A percentile compares a stretch with the other conserved stretches of the same genome.
These are phyloP conservation scores for Acanthamoeba lenticulata DNA, from an alignment of 208 protist species.

Conservation along the genomic window DNA sequence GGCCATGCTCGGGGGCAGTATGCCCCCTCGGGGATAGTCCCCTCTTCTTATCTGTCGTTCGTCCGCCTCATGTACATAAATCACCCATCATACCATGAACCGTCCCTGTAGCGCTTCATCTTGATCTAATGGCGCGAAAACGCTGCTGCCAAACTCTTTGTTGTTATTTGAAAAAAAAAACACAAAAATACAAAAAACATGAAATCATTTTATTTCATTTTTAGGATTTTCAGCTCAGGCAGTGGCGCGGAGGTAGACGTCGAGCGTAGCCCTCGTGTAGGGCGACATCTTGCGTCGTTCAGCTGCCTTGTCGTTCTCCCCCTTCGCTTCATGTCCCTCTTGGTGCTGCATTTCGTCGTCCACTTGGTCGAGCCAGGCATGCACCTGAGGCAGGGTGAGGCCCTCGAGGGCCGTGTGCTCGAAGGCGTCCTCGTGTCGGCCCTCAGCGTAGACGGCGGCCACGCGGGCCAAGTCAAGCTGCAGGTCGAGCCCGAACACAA, in stretches of 20 bases:
- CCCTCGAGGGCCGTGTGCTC: background rate
- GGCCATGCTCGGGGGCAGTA: too few relatives aligned
- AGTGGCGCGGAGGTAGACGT: background rate
- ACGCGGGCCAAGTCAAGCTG: background rate
- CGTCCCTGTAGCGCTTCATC: too few relatives aligned
- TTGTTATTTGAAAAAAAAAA: background rate
- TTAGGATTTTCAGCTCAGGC: too few relatives aligned
- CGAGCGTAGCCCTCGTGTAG: background rate
- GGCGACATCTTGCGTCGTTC: background rate
- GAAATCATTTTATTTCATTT: background rate
- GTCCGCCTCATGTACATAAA: too few relatives aligned
- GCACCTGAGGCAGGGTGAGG: background rate
- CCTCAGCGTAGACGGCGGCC: background rate
- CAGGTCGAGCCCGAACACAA: background rate
- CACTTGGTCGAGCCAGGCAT: background rate
- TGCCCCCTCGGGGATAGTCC: too few relatives aligned
- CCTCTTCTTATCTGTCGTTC: too few relatives aligned
- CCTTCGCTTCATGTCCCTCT: background rate
- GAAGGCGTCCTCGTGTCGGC: background rate
- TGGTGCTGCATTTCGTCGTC: too few relatives aligned
- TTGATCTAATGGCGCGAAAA: too few relatives aligned
- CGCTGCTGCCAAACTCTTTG: too few relatives aligned
- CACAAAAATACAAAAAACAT: background rate
- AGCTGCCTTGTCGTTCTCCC: background rate
- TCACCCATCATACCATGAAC: too few relatives aligned